Evolutionary conservation across 2,329 filamentous ascomycete genomes (phyloP), one percentile per base, ranked within the genome.

Genomic region (Coniochaeta prunicola): DNA sequence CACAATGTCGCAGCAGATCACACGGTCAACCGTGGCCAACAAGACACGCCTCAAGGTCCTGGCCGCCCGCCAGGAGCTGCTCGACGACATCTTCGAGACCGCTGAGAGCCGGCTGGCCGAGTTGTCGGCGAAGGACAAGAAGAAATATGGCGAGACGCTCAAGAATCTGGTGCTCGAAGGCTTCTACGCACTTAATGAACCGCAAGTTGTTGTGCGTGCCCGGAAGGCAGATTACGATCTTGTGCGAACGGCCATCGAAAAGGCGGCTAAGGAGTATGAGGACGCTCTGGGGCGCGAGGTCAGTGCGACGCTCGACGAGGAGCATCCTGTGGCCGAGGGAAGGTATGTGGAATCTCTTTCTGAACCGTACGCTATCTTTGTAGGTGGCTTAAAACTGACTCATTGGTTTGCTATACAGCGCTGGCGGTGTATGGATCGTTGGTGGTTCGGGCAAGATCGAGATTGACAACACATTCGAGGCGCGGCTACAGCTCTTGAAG

Each of bases 1-100:
- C 69, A 85, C 89, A 80, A 96, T 97, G 91, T 93, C 91, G 63
- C 94, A 97, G 83, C 94, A 99, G 80, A 97, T 97, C 79, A 96
- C 92, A 64, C 90, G 90, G 72, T 97, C 92, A 64, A 97, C 92
- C 63, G 88, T 97, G 63, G 85, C 92, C 77, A 99, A 99, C 83
- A 96, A 96, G 83, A 94, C 91, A 60, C 87, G 94, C 62, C 87
- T 99, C 75, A 88, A 89, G 73, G 88, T 99, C 59, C 87, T 99
- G 60, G 84, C 83, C 63, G 89, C 92, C 60, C 85, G 92, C 68
- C 94, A 99, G 81, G 89, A 93, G 76, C 80, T 99, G 69, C 85
- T 99, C 67, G 91, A 99, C 75, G 82, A 83, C 63, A 87, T 99
- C 72, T 99, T 97, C 73, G 89, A 96, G 73, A 76, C 86, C 61